phyloP scores from a whole-genome alignment of 148 eudicot genomes.

The Suaeda aralocaspica region DNA sequence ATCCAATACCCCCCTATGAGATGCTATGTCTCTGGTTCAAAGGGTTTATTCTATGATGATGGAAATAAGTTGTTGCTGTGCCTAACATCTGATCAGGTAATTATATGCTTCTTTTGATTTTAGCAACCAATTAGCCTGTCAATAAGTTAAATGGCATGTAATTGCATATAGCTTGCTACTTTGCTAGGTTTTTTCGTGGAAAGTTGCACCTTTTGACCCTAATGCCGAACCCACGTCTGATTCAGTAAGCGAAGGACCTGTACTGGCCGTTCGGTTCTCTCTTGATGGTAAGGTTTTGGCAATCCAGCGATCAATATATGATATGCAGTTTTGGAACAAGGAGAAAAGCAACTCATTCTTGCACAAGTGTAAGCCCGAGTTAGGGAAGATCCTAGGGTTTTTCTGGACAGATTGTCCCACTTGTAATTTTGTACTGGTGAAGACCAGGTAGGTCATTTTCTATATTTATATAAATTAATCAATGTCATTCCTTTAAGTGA shows the following conservation, averaged over 20 bases:
- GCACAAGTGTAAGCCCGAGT: constrained; percentile 63
- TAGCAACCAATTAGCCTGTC: not conserved
- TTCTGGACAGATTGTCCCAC: constrained; percentile 94
- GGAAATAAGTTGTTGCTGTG: constrained; percentile 68
- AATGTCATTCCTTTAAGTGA: not conserved
- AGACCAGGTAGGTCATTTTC: constrained; percentile 62
- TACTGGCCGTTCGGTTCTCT: constrained; percentile 71
- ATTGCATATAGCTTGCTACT: not conserved
- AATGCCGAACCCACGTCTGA: constrained; percentile 48
- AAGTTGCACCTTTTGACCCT: constrained; percentile 62
- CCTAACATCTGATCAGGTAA: constrained; percentile 71
- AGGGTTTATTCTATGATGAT: constrained; percentile 82
- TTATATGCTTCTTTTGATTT: not conserved
- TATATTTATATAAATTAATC: not conserved
- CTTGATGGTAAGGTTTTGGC: constrained; percentile 73
- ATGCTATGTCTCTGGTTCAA: constrained; percentile 61
- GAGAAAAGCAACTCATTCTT: constrained; percentile 54
- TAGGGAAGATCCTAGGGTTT: constrained; percentile 83
- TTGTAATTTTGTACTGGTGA: constrained; percentile 79
- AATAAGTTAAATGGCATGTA: not conserved
- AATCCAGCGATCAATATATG: constrained; percentile 68
- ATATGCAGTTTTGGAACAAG: constrained; percentile 76
- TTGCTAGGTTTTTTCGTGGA: constrained; percentile 75
- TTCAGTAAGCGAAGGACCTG: constrained; percentile 61
- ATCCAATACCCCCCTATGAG: constrained; percentile 76